These are phyloP conservation scores for Fusarium nanum DNA, from an alignment of 2,329 filamentous ascomycete species.

Conservation along the genomic window DNA sequence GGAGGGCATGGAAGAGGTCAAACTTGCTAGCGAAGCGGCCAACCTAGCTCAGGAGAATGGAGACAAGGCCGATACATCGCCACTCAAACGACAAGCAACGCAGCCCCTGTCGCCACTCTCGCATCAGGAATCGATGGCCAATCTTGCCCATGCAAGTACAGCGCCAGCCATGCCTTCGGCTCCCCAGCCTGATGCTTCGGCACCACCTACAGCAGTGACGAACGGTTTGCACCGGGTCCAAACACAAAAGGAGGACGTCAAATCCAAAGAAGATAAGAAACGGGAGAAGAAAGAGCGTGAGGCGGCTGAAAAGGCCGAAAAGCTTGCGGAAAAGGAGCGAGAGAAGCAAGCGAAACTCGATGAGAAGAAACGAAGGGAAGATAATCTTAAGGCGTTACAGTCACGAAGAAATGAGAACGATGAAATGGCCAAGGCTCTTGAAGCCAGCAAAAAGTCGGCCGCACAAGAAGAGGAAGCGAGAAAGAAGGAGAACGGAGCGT, in stretches of 20 bases:
- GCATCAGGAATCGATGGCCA: conserved; percentile 65
- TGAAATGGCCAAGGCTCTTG: conserved; percentile 71
- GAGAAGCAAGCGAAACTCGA: conserved; percentile 60
- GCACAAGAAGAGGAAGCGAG: conserved; percentile 61
- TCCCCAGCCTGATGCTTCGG: conserved; percentile 26
- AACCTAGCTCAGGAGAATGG: conserved; percentile 63
- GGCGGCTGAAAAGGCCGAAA: conserved; percentile 67
- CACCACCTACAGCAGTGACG: conserved; percentile 24
- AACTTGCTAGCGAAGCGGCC: conserved; percentile 67
- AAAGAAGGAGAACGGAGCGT: conserved; percentile 56
- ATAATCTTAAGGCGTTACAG: conserved; percentile 65
- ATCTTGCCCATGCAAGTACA: conserved; percentile 74
- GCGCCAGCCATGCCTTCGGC: conserved; percentile 59
- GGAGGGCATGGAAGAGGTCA: conserved; percentile 75
- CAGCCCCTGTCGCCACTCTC: conserved; percentile 59
- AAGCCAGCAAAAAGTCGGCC: conserved; percentile 73
- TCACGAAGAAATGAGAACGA: conserved; percentile 67
- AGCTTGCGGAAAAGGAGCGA: conserved; percentile 58
- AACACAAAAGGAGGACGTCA: conserved; percentile 47
- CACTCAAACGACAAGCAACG: conserved; percentile 63
- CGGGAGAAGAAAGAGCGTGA: conserved; percentile 77
- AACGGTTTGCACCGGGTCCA: conserved; percentile 42
- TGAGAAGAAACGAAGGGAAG: conserved; percentile 58
- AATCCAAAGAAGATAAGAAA: conserved; percentile 70
- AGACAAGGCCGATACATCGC: conserved; percentile 57